phyloP scores from a whole-genome alignment of 2,329 filamentous ascomycete genomes.

The Fusarium nisikadoi region DNA sequence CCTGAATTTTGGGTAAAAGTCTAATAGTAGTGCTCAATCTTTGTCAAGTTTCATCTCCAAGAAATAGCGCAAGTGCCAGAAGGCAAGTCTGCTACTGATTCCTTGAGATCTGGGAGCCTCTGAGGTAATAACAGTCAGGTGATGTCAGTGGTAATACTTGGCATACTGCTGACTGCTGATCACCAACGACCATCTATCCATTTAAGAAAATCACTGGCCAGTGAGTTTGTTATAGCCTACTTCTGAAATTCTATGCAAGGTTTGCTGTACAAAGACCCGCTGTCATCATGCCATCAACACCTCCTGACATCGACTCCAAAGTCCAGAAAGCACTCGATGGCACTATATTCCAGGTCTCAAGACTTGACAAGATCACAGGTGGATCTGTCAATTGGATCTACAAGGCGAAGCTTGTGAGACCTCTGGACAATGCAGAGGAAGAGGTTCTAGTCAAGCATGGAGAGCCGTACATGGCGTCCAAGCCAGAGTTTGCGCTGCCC shows the following conservation, averaged over 20 bases:
- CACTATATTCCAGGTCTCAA: background rate
- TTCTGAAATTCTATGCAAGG: background rate
- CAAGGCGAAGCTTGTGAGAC: background rate
- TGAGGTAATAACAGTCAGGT: background rate
- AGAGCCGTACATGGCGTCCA: constrained; percentile 3
- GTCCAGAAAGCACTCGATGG: background rate
- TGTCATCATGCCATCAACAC: background rate
- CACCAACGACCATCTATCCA: background rate
- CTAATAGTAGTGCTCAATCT: no score
- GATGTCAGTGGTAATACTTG: background rate
- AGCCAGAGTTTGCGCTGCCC: no score
- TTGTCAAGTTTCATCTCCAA: no score
- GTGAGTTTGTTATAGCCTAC: background rate
- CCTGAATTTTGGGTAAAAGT: no score
- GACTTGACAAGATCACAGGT: background rate
- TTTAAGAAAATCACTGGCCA: accelerated
- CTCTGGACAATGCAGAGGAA: background rate
- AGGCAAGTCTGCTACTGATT: background rate
- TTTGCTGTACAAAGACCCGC: background rate
- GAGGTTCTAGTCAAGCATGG: constrained; percentile 6
- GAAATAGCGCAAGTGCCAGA: no score
- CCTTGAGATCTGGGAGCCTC: background rate
- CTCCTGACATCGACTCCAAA: background rate
- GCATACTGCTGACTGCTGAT: constrained; percentile 5
- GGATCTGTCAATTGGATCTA: constrained; percentile 14